These are phyloP conservation scores for Didymella lethalis DNA, from an alignment of 2,329 filamentous ascomycete species.

Conservation along the genomic window DNA sequence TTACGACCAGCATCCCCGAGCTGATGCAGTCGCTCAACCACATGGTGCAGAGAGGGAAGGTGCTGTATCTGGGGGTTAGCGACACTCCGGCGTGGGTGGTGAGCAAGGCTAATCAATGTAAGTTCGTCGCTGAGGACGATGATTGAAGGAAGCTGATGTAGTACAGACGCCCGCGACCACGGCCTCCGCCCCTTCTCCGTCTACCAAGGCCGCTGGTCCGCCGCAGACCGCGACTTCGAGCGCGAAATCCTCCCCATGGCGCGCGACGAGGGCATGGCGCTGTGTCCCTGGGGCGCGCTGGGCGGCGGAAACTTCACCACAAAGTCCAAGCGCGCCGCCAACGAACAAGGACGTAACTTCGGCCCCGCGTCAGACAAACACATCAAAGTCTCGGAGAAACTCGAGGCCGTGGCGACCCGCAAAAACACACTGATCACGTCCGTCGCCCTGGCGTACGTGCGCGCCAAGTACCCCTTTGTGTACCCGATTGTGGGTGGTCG, in stretches of 20 bases:
- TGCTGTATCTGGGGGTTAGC: conserved; percentile 51
- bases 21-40: conserved; percentile 51
- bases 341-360: conserved; percentile 49
- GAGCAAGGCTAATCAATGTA: conserved; percentile 52
- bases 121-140: no score
- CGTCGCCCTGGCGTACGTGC: conserved; percentile 73
- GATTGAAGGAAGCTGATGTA: not conserved
- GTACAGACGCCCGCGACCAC: conserved; percentile 61
- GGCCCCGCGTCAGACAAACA: conserved; percentile 58
- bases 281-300: conserved; percentile 64
- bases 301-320: conserved; percentile 57
- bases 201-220: conserved; percentile 72
- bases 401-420: conserved; percentile 66
- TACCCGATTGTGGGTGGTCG: conserved; percentile 78
- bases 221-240: conserved; percentile 70
- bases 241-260: conserved; percentile 74
- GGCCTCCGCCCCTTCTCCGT: conserved; percentile 56
- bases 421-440: conserved; percentile 67
- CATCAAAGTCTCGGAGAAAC: conserved; percentile 61
- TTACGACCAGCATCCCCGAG: conserved; percentile 47
- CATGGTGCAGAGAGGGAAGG: conserved; percentile 48
- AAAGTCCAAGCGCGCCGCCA: conserved; percentile 50
- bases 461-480: conserved; percentile 74
- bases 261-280: conserved; percentile 67
- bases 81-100: conserved; percentile 56